Evolutionary conservation across 2,329 filamentous ascomycete genomes (phyloP).

Genomic region (Fusarium robinianum): DNA sequence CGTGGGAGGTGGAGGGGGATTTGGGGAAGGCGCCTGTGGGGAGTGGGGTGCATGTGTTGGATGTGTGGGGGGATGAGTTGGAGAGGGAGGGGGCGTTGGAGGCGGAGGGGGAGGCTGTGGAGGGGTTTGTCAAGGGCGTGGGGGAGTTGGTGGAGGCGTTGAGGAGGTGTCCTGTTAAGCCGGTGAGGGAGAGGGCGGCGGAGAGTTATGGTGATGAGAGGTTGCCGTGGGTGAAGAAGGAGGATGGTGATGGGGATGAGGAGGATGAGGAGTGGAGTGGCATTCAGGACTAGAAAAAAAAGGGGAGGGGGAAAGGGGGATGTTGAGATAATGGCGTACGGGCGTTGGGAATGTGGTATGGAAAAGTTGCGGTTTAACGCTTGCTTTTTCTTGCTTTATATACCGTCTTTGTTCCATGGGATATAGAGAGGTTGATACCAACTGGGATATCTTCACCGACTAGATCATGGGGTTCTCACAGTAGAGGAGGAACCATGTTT

Average conservation of each 20-base stretch:
- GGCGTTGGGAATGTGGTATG: conserved; percentile 33
- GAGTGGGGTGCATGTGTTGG: conserved; percentile 81
- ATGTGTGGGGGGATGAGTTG: conserved; percentile 90
- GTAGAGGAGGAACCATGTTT: background rate
- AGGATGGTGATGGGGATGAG: conserved; percentile 46
- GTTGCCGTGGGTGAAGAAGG: conserved; percentile 60
- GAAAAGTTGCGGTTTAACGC: conserved; percentile 20
- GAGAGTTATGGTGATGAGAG: conserved; percentile 77
- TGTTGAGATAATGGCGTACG: conserved; percentile 25
- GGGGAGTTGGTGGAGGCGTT: conserved; percentile 61
- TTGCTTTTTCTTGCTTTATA: conserved; percentile 12
- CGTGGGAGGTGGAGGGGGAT: conserved; percentile 43
- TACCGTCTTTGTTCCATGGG: conserved; percentile 8
- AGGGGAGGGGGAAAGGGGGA: background rate
- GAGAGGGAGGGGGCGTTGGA: conserved; percentile 67
- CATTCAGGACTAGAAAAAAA: conserved; percentile 61
- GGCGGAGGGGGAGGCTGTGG: conserved; percentile 40
- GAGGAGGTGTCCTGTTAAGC: conserved; percentile 67
- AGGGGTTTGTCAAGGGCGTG: conserved; percentile 57
- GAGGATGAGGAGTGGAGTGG: conserved; percentile 66
- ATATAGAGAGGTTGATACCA: conserved; percentile 34
- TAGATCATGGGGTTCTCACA: too few relatives aligned
- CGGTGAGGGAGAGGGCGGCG: conserved; percentile 69
- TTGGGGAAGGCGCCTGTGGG: conserved; percentile 75
- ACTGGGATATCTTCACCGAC: background rate